phyloP scores from a whole-genome alignment of 2,329 filamentous ascomycete species.

The Aspergillus cejpii region DNA sequence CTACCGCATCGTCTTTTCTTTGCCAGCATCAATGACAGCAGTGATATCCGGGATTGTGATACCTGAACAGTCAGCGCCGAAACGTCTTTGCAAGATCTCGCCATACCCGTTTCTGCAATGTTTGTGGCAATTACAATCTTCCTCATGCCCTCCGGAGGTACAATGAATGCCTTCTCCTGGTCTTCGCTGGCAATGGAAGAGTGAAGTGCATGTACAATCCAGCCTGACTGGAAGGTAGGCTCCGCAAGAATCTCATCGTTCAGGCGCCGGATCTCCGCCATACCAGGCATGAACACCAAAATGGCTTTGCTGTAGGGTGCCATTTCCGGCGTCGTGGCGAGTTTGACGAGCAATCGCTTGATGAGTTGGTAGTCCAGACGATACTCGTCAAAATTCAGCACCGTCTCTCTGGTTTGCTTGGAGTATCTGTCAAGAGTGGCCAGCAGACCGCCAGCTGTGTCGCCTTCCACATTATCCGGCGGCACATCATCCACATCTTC shows the following conservation, averaged over 20 bases:
- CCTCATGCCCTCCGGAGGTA: constrained; percentile 72
- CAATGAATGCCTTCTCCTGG: constrained; percentile 83
- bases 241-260: constrained; percentile 79
- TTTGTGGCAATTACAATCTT: constrained; percentile 98
- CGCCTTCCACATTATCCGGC: constrained; percentile 44
- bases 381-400: constrained; percentile 80
- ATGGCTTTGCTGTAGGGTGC: constrained; percentile 76
- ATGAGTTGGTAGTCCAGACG: constrained; percentile 85
- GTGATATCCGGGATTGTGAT: constrained; percentile 98
- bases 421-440: constrained; percentile 68
- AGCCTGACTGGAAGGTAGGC: constrained; percentile 65
- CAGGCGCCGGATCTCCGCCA: constrained; percentile 82
- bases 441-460: constrained; percentile 52
- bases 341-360: constrained; percentile 66
- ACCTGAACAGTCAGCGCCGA: constrained; percentile 22
- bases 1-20: constrained; percentile 82
- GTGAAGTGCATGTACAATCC: constrained; percentile 84
- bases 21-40: constrained; percentile 92
- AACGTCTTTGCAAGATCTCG: neutral
- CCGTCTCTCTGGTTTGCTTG: constrained; percentile 63
- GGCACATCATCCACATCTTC: constrained; percentile 45
- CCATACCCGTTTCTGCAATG: constrained; percentile 81
- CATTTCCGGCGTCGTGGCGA: constrained; percentile 64
- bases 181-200: constrained; percentile 95
- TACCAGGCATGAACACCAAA: constrained; percentile 88